Base-by-base conservation (phyloP, 805 yeast species). In the Sugiyamaella valdiviana region DNA sequence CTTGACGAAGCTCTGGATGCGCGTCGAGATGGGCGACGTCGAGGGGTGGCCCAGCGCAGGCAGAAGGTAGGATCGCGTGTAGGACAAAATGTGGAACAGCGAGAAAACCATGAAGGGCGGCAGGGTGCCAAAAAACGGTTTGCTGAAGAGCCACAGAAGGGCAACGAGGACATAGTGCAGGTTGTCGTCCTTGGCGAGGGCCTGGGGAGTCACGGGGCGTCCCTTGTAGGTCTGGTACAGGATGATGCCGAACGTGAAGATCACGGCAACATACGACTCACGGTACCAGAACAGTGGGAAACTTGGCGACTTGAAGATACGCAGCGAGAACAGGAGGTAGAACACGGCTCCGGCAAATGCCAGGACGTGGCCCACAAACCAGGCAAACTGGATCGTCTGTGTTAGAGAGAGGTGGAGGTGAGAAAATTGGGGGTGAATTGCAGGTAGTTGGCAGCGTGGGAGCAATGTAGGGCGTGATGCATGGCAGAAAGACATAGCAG, bases 81-180 rank as follows among this genome's bases (percentile, higher is more conserved):
- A 91, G 16, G 83, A 81, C 60, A 89, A 70, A 9, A 79, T 80
- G 64, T 90, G 97, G 78, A 91, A 89, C 16, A 81, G 62, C 6
- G 96, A 83, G 65, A 84, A 90, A 49, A 85, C 70, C 41, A 79
- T 71, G 62, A 85, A 88, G 48, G 97, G 95, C 20, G 82, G 63
- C 53, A 83, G 68, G 2, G 95, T 76, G 48, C 85, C 62, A 29
- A 78, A 65, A 53, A 78, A 76, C 51, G 75, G 78, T 42, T 83
- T 80, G 56, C 88, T 76, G 50, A 81, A 62, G 60, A 75, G 67
- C 80, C 80, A 78, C 39, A 71, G 71, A 52, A 76, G 55, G 43
- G 81, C 80, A 50, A 81, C 67, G 38, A 72, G 63, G 45, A 85
- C 72, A 67, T 89, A 90, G 56, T 87, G 91, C 49, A 77, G 70